phyloP scores from a whole-genome alignment of 768 basidiomycete species.

The Suillus weaverae region DNA sequence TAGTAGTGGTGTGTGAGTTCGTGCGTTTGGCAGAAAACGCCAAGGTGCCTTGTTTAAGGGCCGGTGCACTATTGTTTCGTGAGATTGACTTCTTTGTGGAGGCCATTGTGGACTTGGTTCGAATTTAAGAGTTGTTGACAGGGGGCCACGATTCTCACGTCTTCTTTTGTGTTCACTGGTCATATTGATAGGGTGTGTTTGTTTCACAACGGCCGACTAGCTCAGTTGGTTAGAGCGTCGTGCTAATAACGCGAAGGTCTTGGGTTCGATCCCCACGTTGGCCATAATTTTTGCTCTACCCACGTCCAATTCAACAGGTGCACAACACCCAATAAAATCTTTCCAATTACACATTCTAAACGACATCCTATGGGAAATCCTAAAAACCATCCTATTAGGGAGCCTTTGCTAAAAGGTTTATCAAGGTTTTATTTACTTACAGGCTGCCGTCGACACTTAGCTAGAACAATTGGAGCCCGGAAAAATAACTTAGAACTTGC shows the following conservation, averaged over 20 bases:
- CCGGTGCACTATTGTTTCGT: slow-evolving; percentile 8
- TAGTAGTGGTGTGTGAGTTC: slow-evolving; percentile 24
- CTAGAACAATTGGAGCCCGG: too few relatives aligned
- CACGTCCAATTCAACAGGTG: too few relatives aligned
- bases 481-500: too few relatives aligned
- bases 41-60: slow-evolving; percentile 47
- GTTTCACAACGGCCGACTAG: slow-evolving; percentile 35
- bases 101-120: slow-evolving; percentile 1
- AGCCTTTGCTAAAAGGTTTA: too few relatives aligned
- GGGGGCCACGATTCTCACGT: background rate
- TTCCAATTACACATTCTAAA: too few relatives aligned
- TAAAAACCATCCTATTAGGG: too few relatives aligned
- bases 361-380: too few relatives aligned
- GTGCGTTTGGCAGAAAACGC: slow-evolving; percentile 49
- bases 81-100: background rate
- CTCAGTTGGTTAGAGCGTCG: slow-evolving; percentile 54
- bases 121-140: background rate
- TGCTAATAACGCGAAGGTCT: slow-evolving; percentile 66
- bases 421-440: too few relatives aligned
- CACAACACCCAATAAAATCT: too few relatives aligned
- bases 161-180: too few relatives aligned
- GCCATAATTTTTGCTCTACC: slow-evolving; percentile 35
- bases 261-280: slow-evolving; percentile 72
- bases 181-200: fast-evolving
- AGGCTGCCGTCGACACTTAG: too few relatives aligned